phyloP scores from a whole-genome alignment of 2,329 filamentous ascomycete species.

The Nigrograna mackinnonii region DNA sequence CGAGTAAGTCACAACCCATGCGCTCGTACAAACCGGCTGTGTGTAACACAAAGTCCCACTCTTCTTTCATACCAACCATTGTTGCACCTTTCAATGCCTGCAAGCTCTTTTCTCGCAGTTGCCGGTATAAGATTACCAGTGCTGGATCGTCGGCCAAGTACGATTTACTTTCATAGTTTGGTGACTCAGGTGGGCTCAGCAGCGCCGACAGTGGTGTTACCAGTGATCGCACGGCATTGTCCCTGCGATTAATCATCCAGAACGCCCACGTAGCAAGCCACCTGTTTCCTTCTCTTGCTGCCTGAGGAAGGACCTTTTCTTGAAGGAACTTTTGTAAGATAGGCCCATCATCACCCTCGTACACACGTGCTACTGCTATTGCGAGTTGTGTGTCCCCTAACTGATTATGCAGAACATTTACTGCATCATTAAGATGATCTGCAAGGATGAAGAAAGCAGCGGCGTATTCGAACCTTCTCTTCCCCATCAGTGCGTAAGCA shows the following conservation, averaged over 20 bases:
- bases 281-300: constrained; percentile 79
- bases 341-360: constrained; percentile 81
- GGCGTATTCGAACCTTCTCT: constrained; percentile 89
- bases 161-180: constrained; percentile 73
- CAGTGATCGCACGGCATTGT: constrained; percentile 82
- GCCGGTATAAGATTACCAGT: constrained; percentile 82
- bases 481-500: constrained; percentile 91
- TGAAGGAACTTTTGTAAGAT: constrained; percentile 75
- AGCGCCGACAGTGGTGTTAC: constrained; percentile 80
- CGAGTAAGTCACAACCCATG: constrained; percentile 92
- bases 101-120: constrained; percentile 78
- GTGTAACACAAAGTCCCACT: constrained; percentile 88
- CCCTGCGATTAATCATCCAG: constrained; percentile 81
- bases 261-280: constrained; percentile 97
- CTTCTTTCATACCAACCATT: constrained; percentile 74
- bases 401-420: constrained; percentile 84
- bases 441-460: constrained; percentile 94
- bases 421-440: constrained; percentile 80
- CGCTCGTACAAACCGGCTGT: constrained; percentile 83
- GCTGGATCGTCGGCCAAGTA: constrained; percentile 92
- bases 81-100: constrained; percentile 86
- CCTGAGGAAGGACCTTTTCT: constrained; percentile 77
- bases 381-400: constrained; percentile 88
- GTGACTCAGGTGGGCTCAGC: constrained; percentile 68
- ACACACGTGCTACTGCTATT: constrained; percentile 83